Conservation (phyloP, 441 rosid species). For the Jatropha podagrica region DNA sequence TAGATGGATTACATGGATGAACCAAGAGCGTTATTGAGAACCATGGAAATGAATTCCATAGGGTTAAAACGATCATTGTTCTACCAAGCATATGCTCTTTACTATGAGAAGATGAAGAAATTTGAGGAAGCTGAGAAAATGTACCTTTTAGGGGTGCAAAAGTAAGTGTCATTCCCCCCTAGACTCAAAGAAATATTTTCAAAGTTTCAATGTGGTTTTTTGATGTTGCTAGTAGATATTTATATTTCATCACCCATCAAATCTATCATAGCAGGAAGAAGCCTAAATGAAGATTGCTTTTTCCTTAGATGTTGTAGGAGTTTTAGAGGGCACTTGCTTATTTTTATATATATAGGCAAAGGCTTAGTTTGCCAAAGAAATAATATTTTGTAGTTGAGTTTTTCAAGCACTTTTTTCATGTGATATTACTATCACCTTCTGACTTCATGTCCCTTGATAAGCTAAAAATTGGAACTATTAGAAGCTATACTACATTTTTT, state of each 20-base stretch:
- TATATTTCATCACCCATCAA: background rate
- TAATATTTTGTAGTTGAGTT: background rate
- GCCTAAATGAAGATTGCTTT: background rate
- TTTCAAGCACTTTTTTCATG: background rate
- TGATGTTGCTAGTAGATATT: background rate
- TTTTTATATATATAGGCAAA: background rate
- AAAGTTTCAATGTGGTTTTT: background rate
- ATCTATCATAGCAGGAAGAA: background rate
- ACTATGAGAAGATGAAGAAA: constrained; percentile 82
- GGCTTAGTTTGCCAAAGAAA: background rate
- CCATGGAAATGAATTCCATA: constrained; percentile 72
- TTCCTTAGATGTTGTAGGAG: background rate
- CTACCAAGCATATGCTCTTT: constrained; percentile 92
- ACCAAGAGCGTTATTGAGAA: constrained; percentile 62
- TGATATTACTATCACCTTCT: too few relatives aligned
- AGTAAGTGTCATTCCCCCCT: constrained; percentile 44
- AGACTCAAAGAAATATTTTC: too few relatives aligned
- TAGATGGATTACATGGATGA: constrained; percentile 96
- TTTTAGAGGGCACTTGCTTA: background rate
- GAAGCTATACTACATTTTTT: background rate
- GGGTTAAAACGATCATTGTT: constrained; percentile 69
- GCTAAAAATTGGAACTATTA: background rate
- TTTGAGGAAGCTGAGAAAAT: constrained; percentile 89
- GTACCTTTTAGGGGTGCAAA: constrained; percentile 76
- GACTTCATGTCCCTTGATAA: too few relatives aligned